Evolutionary conservation across 768 basidiomycete species (phyloP).

Genomic region (Amanita inopinata): DNA sequence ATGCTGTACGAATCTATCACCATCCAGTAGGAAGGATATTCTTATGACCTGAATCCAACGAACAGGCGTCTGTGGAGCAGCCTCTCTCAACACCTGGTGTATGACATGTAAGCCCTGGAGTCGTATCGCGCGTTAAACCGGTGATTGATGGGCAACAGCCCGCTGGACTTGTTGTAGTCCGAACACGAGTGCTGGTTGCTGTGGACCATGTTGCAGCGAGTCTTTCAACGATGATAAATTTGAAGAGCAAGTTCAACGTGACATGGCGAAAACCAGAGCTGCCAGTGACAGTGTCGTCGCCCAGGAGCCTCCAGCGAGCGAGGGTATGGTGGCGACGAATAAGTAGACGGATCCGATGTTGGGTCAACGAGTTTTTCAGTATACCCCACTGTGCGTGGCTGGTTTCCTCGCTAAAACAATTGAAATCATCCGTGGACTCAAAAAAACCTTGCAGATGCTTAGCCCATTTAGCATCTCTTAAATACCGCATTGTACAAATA

Average conservation of each 20-base stretch:
- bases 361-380: too few species aligned
- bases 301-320: constrained; percentile 17
- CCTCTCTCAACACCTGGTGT: constrained; percentile 19
- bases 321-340: constrained; percentile 15
- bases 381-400: too few species aligned
- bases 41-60: too few species aligned
- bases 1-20: constrained; percentile 19
- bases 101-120: constrained; percentile 13
- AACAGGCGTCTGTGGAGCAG: constrained; percentile 13
- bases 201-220: constrained; percentile 31
- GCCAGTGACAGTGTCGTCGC: constrained; percentile 15
- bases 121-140: background rate
- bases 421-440: too few species aligned
- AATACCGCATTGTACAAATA: too few species aligned
- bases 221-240: constrained; percentile 34
- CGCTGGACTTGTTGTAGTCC: constrained; percentile 16
- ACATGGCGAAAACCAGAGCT: constrained; percentile 28
- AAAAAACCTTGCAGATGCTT: too few species aligned
- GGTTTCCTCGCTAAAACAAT: too few species aligned
- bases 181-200: constrained; percentile 29
- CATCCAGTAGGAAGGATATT: too few species aligned
- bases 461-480: too few species aligned
- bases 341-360: background rate
- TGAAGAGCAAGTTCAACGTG: constrained; percentile 26
- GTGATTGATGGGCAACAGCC: background rate